Conservation (phyloP, 2,329 filamentous ascomycete genomes). For the Exophiala alcalophila region DNA sequence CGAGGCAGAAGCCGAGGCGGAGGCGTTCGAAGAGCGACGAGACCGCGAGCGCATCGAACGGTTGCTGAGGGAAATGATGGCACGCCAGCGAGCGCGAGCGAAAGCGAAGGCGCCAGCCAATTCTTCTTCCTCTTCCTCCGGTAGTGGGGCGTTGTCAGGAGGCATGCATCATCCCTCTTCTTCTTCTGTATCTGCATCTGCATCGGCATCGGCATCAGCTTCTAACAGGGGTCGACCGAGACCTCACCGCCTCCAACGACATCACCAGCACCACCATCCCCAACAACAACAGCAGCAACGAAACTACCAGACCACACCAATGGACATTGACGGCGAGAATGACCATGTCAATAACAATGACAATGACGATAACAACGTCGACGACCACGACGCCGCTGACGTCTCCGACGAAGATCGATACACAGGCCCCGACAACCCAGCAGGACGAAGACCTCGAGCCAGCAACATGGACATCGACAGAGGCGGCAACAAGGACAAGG, state of each 20-base stretch:
- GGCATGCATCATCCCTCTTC: too few species aligned
- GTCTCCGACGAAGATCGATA: slow-evolving; percentile 43
- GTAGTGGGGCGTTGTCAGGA: too few species aligned
- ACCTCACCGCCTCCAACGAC: background rate
- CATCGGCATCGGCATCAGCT: background rate
- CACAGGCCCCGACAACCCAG: too few species aligned
- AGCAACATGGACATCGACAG: too few species aligned
- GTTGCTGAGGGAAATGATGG: slow-evolving; percentile 26
- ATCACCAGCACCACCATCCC: background rate
- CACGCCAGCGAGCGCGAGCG: slow-evolving; percentile 23
- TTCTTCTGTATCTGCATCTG: background rate
- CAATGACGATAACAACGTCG: background rate
- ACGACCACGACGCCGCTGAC: background rate
- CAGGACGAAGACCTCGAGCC: slow-evolving; percentile 58
- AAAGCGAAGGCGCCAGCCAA: slow-evolving; percentile 9
- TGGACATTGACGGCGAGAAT: too few species aligned
- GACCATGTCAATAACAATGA: background rate
- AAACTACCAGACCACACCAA: background rate
- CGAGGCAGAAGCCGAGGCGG: slow-evolving; percentile 12
- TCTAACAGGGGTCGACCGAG: background rate
- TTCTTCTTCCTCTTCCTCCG: background rate
- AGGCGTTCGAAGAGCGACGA: slow-evolving; percentile 19
- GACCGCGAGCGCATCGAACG: slow-evolving; percentile 26
- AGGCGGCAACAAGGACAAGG: slow-evolving; percentile 48
- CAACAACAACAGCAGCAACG: background rate